Percentiles rank a stretch among this genome's conserved stretches.
These are phyloP conservation scores for Leonotis leonurus DNA, from an alignment of 257 asterid genomes.

Conservation along the genomic window DNA sequence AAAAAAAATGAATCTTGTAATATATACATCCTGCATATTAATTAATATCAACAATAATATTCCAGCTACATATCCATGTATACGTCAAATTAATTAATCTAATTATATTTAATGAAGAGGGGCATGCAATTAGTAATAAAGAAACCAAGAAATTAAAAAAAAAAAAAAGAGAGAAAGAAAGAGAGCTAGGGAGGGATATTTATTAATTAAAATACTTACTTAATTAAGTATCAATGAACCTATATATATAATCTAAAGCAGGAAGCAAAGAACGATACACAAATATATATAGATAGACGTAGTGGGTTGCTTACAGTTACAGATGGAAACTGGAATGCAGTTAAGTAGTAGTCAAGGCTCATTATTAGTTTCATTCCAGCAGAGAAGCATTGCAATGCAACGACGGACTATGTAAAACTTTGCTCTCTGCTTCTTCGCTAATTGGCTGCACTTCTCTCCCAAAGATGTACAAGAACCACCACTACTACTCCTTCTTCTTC, in stretches of 20 bases:
- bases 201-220: background rate
- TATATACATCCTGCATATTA: no score
- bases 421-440: slow-evolving; percentile 58
- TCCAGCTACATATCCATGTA: no score
- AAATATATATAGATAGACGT: background rate
- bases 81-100: no score
- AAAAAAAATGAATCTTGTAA: no score
- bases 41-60: no score
- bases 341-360: slow-evolving; percentile 18
- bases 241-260: background rate
- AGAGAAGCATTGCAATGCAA: slow-evolving; percentile 69
- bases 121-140: no score
- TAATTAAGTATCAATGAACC: background rate
- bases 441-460: slow-evolving; percentile 42
- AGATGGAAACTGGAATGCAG: no score
- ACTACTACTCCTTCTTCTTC: background rate
- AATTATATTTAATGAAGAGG: no score
- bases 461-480: slow-evolving; percentile 28
- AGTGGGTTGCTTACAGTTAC: background rate
- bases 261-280: background rate
- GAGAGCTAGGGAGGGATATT: background rate
- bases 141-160: no score
- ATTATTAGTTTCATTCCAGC: slow-evolving; percentile 61
- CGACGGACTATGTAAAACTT: slow-evolving; percentile 74
- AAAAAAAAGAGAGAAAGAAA: no score